Evolutionary conservation across 2,329 filamentous ascomycete genomes (phyloP).

Genomic region (Ramichloridium luteum): DNA sequence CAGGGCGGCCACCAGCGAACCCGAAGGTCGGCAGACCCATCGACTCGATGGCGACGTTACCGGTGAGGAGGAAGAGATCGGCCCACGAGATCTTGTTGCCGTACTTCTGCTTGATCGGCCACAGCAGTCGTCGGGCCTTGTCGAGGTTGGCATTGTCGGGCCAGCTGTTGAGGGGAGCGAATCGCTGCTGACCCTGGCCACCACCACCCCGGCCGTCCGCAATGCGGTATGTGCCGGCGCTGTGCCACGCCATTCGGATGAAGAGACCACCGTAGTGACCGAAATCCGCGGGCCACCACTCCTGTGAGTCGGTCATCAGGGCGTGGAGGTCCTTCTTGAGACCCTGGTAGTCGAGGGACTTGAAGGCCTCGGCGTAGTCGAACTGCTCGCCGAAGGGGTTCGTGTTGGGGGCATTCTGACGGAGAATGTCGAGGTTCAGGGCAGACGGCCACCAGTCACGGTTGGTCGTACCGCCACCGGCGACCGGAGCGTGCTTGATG

Average conservation of each 20-base stretch:
- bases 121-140: conserved; percentile 67
- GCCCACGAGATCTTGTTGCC: conserved; percentile 74
- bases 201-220: conserved; percentile 63
- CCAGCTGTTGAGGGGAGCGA: conserved; percentile 72
- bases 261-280: conserved; percentile 73
- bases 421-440: conserved; percentile 58
- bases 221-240: conserved; percentile 65
- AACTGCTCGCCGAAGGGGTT: conserved; percentile 54
- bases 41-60: conserved; percentile 64
- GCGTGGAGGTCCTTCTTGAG: conserved; percentile 62
- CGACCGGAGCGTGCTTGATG: conserved; percentile 19
- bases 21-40: conserved; percentile 66
- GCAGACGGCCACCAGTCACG: conserved; percentile 63
- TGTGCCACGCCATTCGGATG: conserved; percentile 72
- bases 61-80: conserved; percentile 57
- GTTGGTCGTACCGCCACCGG: conserved; percentile 49
- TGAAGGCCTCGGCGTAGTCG: conserved; percentile 61
- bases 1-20: conserved; percentile 59
- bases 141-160: conserved; percentile 67
- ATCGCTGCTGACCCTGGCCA: conserved; percentile 61
- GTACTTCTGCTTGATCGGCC: conserved; percentile 78
- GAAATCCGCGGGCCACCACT: conserved; percentile 73
- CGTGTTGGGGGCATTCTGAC: conserved; percentile 52
- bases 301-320: conserved; percentile 66
- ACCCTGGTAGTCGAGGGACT: conserved; percentile 55